Percentiles rank a stretch among this genome's conserved stretches.
Evolutionary conservation across 495 filamentous ascomycete genomes (phyloP).

Genomic region (Cercophora samala): DNA sequence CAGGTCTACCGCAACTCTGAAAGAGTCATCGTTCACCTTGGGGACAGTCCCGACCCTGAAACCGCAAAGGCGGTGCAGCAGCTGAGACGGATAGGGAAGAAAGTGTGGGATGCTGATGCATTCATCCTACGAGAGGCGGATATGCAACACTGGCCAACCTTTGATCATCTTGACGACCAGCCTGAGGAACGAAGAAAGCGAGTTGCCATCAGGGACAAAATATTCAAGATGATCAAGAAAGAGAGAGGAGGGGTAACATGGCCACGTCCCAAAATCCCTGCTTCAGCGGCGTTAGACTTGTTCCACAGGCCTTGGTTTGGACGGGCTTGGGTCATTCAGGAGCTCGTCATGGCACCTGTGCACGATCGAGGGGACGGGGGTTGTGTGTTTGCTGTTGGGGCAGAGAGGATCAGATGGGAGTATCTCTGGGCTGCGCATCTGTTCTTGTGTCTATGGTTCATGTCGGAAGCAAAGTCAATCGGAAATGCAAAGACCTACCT

Average conservation of each 20-base stretch:
- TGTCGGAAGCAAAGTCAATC: not conserved
- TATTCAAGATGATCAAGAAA: not conserved
- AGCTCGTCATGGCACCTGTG: conserved; percentile 4
- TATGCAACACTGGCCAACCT: not conserved
- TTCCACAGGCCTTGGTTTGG: conserved; percentile 5
- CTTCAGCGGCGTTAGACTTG: not conserved
- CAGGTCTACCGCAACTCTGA: not conserved
- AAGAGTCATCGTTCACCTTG: not conserved
- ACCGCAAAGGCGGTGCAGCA: not conserved
- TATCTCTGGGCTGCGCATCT: not conserved
- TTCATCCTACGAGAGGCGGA: not conserved
- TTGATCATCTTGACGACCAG: not conserved
- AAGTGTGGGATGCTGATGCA: conserved; percentile 1
- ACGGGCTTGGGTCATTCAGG: conserved; percentile 6
- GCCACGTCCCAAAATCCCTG: not conserved
- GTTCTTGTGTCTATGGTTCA: not conserved
- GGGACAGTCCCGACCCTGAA: not conserved
- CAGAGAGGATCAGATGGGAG: not conserved
- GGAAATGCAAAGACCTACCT: not conserved
- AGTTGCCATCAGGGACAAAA: not conserved
- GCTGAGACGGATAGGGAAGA: not conserved
- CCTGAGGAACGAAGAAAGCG: not conserved
- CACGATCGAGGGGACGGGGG: not conserved
- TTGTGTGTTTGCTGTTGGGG: conserved; percentile 1
- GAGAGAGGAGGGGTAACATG: not conserved